Conservation (phyloP, 768 basidiomycete species). For the Vararia minispora region DNA sequence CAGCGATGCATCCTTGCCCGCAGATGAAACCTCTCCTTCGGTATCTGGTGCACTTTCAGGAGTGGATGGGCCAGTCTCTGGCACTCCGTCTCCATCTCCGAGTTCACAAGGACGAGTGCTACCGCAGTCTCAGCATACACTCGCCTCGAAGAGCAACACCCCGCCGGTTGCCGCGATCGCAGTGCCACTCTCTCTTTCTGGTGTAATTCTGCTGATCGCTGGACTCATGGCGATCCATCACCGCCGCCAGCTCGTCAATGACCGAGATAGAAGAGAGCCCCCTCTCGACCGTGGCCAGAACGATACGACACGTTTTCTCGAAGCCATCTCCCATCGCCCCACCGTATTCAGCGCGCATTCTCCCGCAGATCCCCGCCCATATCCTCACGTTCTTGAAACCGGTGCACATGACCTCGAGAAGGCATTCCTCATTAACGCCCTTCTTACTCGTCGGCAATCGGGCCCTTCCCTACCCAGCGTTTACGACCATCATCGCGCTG, state of each 20-base stretch:
- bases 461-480: not conserved
- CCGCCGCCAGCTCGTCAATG: slow-evolving; percentile 16
- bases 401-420: slow-evolving; percentile 8
- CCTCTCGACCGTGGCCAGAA: not conserved
- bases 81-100: no score
- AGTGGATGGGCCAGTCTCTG: no score
- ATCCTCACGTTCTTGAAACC: not conserved
- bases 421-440: slow-evolving; percentile 5
- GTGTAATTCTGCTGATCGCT: slow-evolving; percentile 19
- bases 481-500: not conserved
- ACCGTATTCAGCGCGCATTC: not conserved
- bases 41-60: not conserved
- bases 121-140: no score
- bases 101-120: no score
- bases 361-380: not conserved
- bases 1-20: not conserved
- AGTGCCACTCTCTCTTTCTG: slow-evolving; percentile 24
- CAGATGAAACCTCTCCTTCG: not conserved
- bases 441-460: not conserved
- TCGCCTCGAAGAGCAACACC: slow-evolving; percentile 15
- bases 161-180: slow-evolving; percentile 22
- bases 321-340: not conserved
- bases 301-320: not conserved
- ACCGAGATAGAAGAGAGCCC: slow-evolving; percentile 13
- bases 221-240: slow-evolving; percentile 17